Percentiles rank a stretch among this genome's conserved stretches.
Conservation (phyloP, 2,329 filamentous ascomycete genomes). For the Pseudophaeomoniella oleicola region DNA sequence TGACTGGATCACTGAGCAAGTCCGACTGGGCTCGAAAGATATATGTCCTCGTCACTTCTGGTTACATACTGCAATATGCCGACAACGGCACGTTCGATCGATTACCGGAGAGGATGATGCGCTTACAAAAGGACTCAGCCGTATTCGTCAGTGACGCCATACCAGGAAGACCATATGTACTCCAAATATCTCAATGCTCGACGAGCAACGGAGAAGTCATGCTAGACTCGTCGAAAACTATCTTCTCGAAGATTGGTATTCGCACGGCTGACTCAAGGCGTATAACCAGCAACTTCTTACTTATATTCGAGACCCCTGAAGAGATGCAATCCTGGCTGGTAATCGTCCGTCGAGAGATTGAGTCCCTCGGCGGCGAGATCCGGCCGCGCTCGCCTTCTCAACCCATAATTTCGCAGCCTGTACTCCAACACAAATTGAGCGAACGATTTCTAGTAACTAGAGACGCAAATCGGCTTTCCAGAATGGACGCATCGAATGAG, state of each 20-base stretch:
- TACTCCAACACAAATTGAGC: background rate
- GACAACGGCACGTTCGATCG: slow-evolving; percentile 29
- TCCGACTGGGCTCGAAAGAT: slow-evolving; percentile 28
- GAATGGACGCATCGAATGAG: background rate
- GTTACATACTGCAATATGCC: slow-evolving; percentile 31
- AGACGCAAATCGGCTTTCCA: background rate
- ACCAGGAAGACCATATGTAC: slow-evolving; percentile 32
- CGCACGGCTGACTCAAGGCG: slow-evolving; percentile 18
- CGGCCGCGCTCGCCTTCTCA: slow-evolving; percentile 13
- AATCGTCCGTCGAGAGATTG: slow-evolving; percentile 29
- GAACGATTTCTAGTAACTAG: background rate
- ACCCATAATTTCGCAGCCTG: background rate
- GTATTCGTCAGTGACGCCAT: slow-evolving; percentile 35
- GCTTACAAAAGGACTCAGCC: slow-evolving; percentile 28
- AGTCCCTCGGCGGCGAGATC: slow-evolving; percentile 28
- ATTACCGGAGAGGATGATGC: slow-evolving; percentile 31
- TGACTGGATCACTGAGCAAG: slow-evolving; percentile 23
- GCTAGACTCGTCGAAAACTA: slow-evolving; percentile 18
- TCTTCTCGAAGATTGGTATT: slow-evolving; percentile 25
- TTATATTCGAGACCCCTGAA: slow-evolving; percentile 28
- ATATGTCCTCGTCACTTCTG: slow-evolving; percentile 27
- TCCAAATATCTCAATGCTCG: slow-evolving; percentile 27
- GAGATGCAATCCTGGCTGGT: slow-evolving; percentile 30
- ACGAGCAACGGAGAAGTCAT: slow-evolving; percentile 15
- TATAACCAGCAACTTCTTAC: slow-evolving; percentile 23